Evolutionary conservation across 176 grass and related monocot species (phyloP).

Genomic region (Oryza glumipatula): DNA sequence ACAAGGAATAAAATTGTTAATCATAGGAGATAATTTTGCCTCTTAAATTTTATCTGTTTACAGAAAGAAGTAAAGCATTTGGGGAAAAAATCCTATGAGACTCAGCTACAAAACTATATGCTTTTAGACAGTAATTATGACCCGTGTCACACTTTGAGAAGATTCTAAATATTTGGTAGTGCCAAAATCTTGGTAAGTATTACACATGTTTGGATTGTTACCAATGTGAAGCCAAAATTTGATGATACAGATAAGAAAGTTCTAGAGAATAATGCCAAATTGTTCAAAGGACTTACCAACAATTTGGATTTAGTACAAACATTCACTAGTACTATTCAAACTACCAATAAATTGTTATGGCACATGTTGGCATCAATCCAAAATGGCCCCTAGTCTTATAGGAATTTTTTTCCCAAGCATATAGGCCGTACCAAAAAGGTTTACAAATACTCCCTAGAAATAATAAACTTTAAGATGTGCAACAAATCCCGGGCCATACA

Average conservation of each 20-base stretch:
- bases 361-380: too few species aligned
- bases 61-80: background rate
- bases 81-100: background rate
- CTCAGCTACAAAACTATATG: background rate
- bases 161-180: background rate
- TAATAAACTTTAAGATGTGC: background rate
- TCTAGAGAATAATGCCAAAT: too few species aligned
- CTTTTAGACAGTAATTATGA: background rate
- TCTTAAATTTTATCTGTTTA: background rate
- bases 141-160: background rate
- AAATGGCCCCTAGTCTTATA: background rate
- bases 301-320: too few species aligned
- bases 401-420: background rate
- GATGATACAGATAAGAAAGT: too few species aligned
- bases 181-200: too few species aligned
- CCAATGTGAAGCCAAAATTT: too few species aligned
- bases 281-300: too few species aligned
- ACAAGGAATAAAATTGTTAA: conserved; percentile 19
- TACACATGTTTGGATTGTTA: too few species aligned
- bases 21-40: conserved; percentile 15
- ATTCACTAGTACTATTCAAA: too few species aligned
- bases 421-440: background rate
- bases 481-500: conserved; percentile 13
- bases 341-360: too few species aligned
- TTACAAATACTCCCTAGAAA: background rate